Base-by-base conservation (phyloP, 2,329 filamentous ascomycete species). In the Fusarium sp. region DNA sequence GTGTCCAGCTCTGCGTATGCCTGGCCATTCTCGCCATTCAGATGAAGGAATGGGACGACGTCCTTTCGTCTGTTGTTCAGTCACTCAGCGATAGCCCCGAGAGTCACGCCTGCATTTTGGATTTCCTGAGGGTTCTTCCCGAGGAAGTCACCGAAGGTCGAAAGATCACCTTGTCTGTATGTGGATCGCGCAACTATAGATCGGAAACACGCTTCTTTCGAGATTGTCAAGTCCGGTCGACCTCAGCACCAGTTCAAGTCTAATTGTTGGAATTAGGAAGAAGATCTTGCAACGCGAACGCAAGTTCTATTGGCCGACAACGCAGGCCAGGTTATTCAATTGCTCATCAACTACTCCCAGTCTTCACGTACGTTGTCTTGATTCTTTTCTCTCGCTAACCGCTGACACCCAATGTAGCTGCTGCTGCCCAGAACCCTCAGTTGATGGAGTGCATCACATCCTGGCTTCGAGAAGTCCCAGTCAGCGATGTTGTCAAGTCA, bases 101-200 rank as follows among this genome's bases (percentile, higher is more conserved):
- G 77, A 94, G 92, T 79, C 90, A 96, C 76, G 90, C 94, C 72
- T 96, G 92, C 80, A 92, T 98, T 77, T 87, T 99, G 78, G 96
- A 99, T 81, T 99, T 99, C 81, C 87, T 99, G 73, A 94, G 94
- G 81, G 95, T 99, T 77, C 90, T 99, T 73, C 96, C 96, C 60
- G 96, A 99, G 86, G 96, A 99, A 88, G 96, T 99, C 79, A 98
- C 93, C 75, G 95, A 99, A 87, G 96, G 96, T 84, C 94, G 96
- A 84, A 99, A 98, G 86, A 98, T 99, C 88, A 97, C 94, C 87
- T 88, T 99, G 84, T 95, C 94, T 89, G 95, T 97, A 96, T 86
- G 94, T 95, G 88, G 90, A 91, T 85, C 86, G 85, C 85, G 81
- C 75, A 83, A 77, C 79, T 79, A 83, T 81, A 84, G 82, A 81